Conservation (phyloP, 1,139 yeast genomes). For the Diutina neorugosa region DNA sequence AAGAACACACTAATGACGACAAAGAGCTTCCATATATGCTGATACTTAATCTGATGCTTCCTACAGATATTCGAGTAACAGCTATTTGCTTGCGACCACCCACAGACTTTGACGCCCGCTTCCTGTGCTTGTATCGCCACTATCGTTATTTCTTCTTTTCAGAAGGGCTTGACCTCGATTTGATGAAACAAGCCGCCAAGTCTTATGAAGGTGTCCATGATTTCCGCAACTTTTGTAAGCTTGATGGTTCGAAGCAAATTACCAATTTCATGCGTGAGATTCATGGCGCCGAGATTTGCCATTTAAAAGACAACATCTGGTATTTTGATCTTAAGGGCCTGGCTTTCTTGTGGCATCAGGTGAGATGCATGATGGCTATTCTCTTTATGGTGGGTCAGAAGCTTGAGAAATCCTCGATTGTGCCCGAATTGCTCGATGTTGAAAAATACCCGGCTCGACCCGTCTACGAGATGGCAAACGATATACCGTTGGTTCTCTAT, state of each 20-base stretch:
- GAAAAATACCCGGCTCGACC: constrained; percentile 60
- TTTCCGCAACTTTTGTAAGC: constrained; percentile 86
- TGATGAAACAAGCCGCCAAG: constrained; percentile 61
- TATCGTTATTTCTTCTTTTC: constrained; percentile 67
- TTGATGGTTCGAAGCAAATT: constrained; percentile 90
- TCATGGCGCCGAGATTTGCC: constrained; percentile 36
- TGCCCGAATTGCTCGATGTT: constrained; percentile 48
- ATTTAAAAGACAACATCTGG: constrained; percentile 33
- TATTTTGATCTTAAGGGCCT: constrained; percentile 75
- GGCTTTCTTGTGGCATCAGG: constrained; percentile 98
- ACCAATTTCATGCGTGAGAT: constrained; percentile 59
- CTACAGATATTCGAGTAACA: constrained; percentile 73
- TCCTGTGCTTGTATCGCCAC: constrained; percentile 75
- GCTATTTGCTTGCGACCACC: constrained; percentile 80
- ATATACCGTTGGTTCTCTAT: constrained; percentile 76
- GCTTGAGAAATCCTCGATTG: constrained; percentile 47
- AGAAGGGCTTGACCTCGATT: constrained; percentile 43
- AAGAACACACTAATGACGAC: constrained; percentile 39
- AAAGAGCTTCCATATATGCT: constrained; percentile 68
- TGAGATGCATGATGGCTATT: constrained; percentile 86
- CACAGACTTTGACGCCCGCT: constrained; percentile 75
- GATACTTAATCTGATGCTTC: constrained; percentile 65
- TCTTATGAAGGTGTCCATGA: constrained; percentile 69
- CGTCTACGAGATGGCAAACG: constrained; percentile 80
- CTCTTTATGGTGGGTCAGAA: constrained; percentile 72